A percentile compares a stretch with the other conserved stretches of the same genome.
These are phyloP conservation scores for Calonectria crousiana DNA, from an alignment of 2,329 filamentous ascomycete genomes.

Conservation along the genomic window DNA sequence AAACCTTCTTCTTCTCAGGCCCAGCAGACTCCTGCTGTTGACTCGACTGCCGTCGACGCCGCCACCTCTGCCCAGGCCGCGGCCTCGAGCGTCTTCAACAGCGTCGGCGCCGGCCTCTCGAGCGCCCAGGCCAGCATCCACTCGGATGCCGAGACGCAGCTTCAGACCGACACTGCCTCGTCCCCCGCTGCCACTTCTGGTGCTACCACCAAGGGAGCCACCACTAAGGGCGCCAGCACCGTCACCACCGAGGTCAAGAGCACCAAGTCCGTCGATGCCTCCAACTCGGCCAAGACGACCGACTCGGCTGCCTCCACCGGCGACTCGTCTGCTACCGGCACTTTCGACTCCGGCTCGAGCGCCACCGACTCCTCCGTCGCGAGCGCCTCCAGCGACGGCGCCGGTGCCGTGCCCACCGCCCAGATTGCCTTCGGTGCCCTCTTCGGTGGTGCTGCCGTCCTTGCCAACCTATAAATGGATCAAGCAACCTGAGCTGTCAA, in stretches of 20 bases:
- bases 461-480: slow-evolving; percentile 57
- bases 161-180: slow-evolving; percentile 3
- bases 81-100: not conserved
- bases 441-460: slow-evolving; percentile 59
- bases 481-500: not conserved
- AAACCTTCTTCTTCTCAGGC: slow-evolving; percentile 10
- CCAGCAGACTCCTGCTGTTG: slow-evolving; percentile 1
- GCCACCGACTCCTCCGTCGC: slow-evolving; percentile 7
- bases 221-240: not conserved
- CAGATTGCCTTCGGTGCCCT: slow-evolving; percentile 60
- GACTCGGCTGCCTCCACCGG: slow-evolving; percentile 40
- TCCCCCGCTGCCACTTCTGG: not conserved
- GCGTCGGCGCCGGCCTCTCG: not conserved
- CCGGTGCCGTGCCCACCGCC: slow-evolving; percentile 53
- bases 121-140: slow-evolving; percentile 5
- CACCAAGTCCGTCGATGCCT: slow-evolving; percentile 21
- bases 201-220: not conserved
- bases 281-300: slow-evolving; percentile 23
- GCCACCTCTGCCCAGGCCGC: slow-evolving; percentile 8
- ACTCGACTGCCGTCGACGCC: slow-evolving; percentile 15
- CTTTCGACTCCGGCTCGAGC: slow-evolving; percentile 14
- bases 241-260: not conserved
- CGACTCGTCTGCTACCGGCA: not conserved
- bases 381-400: slow-evolving; percentile 40
- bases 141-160: not conserved